phyloP scores from a whole-genome alignment of 2,329 filamentous ascomycete genomes.

The Colletotrichum agaves region DNA sequence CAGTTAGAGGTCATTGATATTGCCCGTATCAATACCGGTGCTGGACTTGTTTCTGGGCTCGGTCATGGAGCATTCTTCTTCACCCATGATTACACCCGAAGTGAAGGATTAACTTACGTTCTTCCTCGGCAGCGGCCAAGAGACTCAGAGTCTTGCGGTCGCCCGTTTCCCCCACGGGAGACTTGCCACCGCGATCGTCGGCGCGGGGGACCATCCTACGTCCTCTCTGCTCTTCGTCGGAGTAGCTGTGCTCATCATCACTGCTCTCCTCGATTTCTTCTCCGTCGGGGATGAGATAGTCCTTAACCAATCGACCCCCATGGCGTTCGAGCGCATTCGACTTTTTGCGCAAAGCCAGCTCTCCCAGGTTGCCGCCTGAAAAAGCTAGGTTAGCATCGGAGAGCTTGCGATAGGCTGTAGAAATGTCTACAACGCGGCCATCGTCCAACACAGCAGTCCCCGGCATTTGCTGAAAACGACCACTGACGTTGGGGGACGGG shows the following conservation, averaged over 20 bases:
- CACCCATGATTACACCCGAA: not conserved
- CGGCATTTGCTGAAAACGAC: conserved; percentile 37
- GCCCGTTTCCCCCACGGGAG: conserved; percentile 48
- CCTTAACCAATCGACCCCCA: conserved; percentile 72
- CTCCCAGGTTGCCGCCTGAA: conserved; percentile 71
- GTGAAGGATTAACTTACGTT: conserved; percentile 67
- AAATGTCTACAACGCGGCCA: conserved; percentile 73
- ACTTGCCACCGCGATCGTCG: conserved; percentile 53
- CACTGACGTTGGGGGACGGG: conserved; percentile 35
- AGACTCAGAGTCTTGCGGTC: conserved; percentile 66
- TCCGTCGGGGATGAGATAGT: conserved; percentile 73
- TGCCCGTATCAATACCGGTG: too few species aligned
- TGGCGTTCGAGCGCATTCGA: conserved; percentile 53
- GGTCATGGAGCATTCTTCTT: too few species aligned
- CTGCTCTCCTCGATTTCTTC: conserved; percentile 75
- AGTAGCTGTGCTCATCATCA: conserved; percentile 72
- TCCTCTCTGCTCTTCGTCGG: conserved; percentile 76
- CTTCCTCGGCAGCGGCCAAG: conserved; percentile 80
- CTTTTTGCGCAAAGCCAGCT: conserved; percentile 67
- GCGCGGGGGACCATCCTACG: conserved; percentile 65
- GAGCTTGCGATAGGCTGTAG: conserved; percentile 74
- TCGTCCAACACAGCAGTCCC: conserved; percentile 64
- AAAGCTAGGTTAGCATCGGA: conserved; percentile 77
- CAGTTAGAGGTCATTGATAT: not conserved
- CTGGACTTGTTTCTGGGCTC: too few species aligned